phyloP scores from a whole-genome alignment of 495 filamentous ascomycete genomes.

The Penicillium manginii region DNA sequence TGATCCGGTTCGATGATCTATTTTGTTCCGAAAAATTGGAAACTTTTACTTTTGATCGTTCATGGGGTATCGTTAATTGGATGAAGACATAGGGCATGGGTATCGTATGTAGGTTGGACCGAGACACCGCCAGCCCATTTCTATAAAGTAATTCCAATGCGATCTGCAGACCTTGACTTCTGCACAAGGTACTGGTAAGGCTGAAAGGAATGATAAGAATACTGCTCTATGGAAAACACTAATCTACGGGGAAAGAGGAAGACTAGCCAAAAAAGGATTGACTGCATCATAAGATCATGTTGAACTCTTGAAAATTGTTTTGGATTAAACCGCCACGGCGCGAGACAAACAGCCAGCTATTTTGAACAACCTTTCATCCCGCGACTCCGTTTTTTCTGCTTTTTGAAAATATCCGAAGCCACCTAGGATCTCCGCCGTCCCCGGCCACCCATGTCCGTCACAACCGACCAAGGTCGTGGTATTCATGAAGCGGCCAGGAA shows the following conservation, averaged over 20 bases:
- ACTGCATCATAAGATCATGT: conserved; percentile 39
- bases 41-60: too few relatives aligned
- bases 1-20: neutral
- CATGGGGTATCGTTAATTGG: neutral
- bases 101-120: too few relatives aligned
- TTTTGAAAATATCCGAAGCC: conserved; percentile 35
- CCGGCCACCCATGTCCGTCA: conserved; percentile 41
- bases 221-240: neutral
- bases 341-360: conserved; percentile 51
- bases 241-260: neutral
- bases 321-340: conserved; percentile 56
- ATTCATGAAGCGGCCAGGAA: conserved; percentile 26
- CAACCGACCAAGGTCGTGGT: conserved; percentile 28
- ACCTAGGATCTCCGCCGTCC: conserved; percentile 31
- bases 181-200: neutral
- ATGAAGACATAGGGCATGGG: too few relatives aligned
- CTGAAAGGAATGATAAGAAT: neutral
- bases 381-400: conserved; percentile 47
- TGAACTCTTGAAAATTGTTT: conserved; percentile 50
- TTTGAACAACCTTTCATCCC: conserved; percentile 52
- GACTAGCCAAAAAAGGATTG: conserved; percentile 18
- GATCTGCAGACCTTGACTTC: neutral
- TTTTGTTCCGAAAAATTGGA: too few relatives aligned
- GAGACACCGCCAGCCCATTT: neutral
- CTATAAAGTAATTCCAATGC: neutral